Percentiles rank a stretch among this genome's conserved stretches.
Evolutionary conservation across 2,329 filamentous ascomycete genomes (phyloP).

Genomic region (Ceratocystis eucalypticola): DNA sequence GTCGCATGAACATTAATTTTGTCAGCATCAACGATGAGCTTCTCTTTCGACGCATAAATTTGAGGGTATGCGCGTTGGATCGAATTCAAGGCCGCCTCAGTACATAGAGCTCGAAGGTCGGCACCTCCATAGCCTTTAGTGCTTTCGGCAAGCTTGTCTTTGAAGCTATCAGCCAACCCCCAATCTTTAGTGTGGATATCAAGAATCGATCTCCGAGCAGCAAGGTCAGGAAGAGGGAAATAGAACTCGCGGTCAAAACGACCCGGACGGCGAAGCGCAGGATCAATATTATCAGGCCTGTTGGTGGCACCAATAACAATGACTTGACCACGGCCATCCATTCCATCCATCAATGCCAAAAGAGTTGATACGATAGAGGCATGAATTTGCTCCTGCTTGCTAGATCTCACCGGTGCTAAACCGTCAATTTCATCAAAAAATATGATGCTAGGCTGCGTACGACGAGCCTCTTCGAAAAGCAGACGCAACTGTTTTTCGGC

Average conservation of each 20-base stretch:
- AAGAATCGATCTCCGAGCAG: conserved; percentile 71
- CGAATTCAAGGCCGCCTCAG: conserved; percentile 87
- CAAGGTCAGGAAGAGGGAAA: conserved; percentile 76
- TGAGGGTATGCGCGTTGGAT: conserved; percentile 94
- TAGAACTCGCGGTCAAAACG: conserved; percentile 97
- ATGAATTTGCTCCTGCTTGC: conserved; percentile 97
- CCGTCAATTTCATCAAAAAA: conserved; percentile 96
- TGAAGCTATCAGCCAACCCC: conserved; percentile 70
- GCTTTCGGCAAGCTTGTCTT: conserved; percentile 66
- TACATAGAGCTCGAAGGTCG: conserved; percentile 84
- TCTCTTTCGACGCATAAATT: conserved; percentile 82
- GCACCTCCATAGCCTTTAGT: conserved; percentile 97
- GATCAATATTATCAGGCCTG: conserved; percentile 89
- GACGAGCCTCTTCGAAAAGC: conserved; percentile 88
- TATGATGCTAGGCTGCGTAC: conserved; percentile 95
- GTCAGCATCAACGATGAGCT: conserved; percentile 72
- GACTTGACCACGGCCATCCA: conserved; percentile 95
- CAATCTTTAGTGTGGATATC: conserved; percentile 93
- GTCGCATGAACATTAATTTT: conserved; percentile 79
- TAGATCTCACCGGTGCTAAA: conserved; percentile 85
- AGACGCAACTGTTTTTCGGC: conserved; percentile 88
- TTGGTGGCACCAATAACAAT: conserved; percentile 99
- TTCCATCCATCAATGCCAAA: conserved; percentile 91
- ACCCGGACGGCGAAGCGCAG: conserved; percentile 82
- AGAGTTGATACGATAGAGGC: conserved; percentile 92